Evolutionary conservation across 176 grass and related monocot species (phyloP).

Genomic region (Paspalum vaginatum): DNA sequence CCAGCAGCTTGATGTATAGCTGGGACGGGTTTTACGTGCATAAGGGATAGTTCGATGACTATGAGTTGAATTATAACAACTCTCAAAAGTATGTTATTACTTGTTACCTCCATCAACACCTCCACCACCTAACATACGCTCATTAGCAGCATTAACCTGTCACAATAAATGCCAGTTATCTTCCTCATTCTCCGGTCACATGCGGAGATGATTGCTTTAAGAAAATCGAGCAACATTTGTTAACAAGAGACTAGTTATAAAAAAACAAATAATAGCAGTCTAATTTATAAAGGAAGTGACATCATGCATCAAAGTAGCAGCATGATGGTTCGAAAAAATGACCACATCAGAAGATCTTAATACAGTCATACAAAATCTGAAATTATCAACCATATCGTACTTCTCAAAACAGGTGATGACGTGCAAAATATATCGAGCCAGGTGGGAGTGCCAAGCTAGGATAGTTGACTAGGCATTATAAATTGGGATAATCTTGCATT

Average conservation of each 20-base stretch:
- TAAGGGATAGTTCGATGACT: not conserved
- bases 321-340: not conserved
- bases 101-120: slow-evolving; percentile 88
- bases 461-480: not conserved
- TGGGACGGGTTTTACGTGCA: slow-evolving; percentile 35
- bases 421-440: not conserved
- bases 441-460: not conserved
- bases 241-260: not conserved
- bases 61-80: not conserved
- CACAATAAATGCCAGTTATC: not conserved
- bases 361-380: not conserved
- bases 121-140: slow-evolving; percentile 81
- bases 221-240: not conserved
- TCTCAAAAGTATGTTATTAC: slow-evolving; percentile 40
- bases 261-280: not conserved
- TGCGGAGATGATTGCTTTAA: not conserved
- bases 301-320: not conserved
- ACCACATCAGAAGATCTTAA: not conserved
- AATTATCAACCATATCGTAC: not conserved
- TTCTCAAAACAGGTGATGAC: not conserved
- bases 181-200: slow-evolving; percentile 8
- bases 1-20: slow-evolving; percentile 95
- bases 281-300: not conserved
- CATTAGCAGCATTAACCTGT: slow-evolving; percentile 94
- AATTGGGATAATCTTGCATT: not conserved